Base-by-base conservation (phyloP, 2,329 filamentous ascomycete species). In the Sporothrix mexicana region DNA sequence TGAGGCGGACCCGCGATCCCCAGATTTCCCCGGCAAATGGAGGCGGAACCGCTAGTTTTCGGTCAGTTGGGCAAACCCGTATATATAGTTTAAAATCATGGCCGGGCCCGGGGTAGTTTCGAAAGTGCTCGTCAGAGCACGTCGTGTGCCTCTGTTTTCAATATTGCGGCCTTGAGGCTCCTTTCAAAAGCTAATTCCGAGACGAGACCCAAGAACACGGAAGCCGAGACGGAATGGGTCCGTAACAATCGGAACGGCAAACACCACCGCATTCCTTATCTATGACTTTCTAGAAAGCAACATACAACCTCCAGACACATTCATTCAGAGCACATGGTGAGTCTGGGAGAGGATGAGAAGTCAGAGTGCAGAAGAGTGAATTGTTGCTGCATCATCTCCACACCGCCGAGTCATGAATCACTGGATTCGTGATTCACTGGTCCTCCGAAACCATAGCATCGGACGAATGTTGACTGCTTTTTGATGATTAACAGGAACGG, bases 1-100 rank as follows among this genome's bases (percentile, higher is more conserved):
- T 5, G 45, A 66, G 64, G 64, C 23, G 64, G 45, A 51, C 64
- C 64, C 45, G 64, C 64, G 64, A 67, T 51, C 45, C 64, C 64
- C 64, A 67, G 64, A 67, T 51, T 36, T 51, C 64, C 25, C 64
- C 59, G 10, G 45, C 15, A 51, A 67, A 51, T n/a, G 45, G 23
- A 51, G 45, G 64, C 64, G 64, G 64, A 67, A 20, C 64, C 64
- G 64, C 64, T 49, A 51, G 23, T 49, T 49, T n/a, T 49, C 62
- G 62, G 45, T n/a, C 20, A 9, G 23, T 30, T 25, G 20, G 45
- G 2, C 17, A 36, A 25, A 66, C 2, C 6, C 10, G 9, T 9
- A 36, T 67, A 64, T 66, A 67, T 30, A 67, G 41, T 47, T 10
- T 15, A 47, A 36, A 45, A 47, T 15, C 61, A 66, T 66, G 61